Conservation (phyloP, 1,284 basidiomycete species). For the Earliella scabrosa region DNA sequence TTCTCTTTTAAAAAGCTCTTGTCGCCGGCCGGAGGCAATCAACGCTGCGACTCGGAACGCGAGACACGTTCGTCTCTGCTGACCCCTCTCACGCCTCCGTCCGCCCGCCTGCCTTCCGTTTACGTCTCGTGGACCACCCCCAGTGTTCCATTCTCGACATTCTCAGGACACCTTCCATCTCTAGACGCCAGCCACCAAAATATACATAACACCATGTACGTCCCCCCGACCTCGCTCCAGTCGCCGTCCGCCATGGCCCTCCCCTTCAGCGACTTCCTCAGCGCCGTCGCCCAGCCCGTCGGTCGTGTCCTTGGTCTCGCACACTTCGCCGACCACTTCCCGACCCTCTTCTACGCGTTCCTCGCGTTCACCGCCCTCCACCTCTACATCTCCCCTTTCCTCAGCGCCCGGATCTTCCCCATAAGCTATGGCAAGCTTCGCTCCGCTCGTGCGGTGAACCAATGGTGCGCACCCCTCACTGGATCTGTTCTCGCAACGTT, state of each 20-base stretch:
- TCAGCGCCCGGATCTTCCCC: conserved; percentile 45
- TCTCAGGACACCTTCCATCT: conserved; percentile 11
- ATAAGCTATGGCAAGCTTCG: conserved; percentile 45
- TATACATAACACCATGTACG: conserved; percentile 21
- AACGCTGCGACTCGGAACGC: conserved; percentile 1
- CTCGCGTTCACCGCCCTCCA: conserved; percentile 54
- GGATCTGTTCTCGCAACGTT: neutral
- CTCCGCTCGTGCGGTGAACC: conserved; percentile 48
- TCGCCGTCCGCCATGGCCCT: conserved; percentile 17
- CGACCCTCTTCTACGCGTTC: conserved; percentile 68
- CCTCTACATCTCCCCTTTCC: conserved; percentile 51
- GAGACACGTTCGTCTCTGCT: conserved; percentile 11
- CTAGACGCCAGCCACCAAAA: conserved; percentile 18
- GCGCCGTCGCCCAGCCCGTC: conserved; percentile 27
- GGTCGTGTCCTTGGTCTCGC: conserved; percentile 31
- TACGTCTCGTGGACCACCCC: neutral
- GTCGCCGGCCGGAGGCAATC: conserved; percentile 4
- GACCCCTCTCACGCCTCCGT: neutral
- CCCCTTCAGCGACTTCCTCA: conserved; percentile 25
- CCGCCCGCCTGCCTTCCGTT: neutral
- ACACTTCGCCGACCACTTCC: conserved; percentile 61
- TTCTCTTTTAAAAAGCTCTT: neutral
- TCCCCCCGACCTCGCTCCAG: conserved; percentile 9
- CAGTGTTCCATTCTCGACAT: conserved; percentile 5
- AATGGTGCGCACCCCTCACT: conserved; percentile 48